Base-by-base conservation (phyloP, 345 rosid species). In the Citrus glauca region DNA sequence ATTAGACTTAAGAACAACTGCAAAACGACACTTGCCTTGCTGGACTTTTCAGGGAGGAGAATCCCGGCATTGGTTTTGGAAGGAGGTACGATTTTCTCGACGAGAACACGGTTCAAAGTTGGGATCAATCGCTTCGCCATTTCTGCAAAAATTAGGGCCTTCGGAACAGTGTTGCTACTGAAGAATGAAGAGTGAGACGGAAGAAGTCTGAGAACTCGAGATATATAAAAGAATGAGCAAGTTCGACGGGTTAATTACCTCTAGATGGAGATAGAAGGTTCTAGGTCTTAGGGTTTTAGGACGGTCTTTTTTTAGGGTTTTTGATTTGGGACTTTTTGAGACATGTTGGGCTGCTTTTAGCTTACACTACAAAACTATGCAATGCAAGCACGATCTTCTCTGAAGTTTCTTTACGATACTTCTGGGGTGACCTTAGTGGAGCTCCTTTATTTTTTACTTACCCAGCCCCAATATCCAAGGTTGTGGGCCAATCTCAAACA, bases 71-170 rank as follows among this genome's bases (percentile, higher is more conserved):
- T 85, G 76, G 97, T 94, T 81, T 91, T 92, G 7, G 98, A 84
- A 30, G 97, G 98, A 80, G 92, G 96, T 69, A 88, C 50, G 77
- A 94, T 87, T 83, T 86, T 92, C 92, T 94, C 92, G 50, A 94
- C 85, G 9, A 94, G 84, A 28, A 94, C 84, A 25, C 98, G 90
- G 81, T 92, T 92, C 17, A 94, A 82, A 32, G 90, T 56, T 28
- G 98, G 98, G 55, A 92, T 73, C 82, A 94, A 72, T 28, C 98
- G 95, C 90, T 87, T 94, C 74, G 93, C 92, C 98, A 94, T 94
- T 81, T 11, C 50, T 13, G 56, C 5, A 0, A 32, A 35, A 13
- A 28, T 28, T 32, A 25, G 70, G 48, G 64, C 40, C 27, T 35
- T 45, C 11, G 20, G n/a, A 0, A 45, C 5, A 4, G 1, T 0